Conservation (phyloP, 306 rosid species). For the Leucaena leucocephala region DNA sequence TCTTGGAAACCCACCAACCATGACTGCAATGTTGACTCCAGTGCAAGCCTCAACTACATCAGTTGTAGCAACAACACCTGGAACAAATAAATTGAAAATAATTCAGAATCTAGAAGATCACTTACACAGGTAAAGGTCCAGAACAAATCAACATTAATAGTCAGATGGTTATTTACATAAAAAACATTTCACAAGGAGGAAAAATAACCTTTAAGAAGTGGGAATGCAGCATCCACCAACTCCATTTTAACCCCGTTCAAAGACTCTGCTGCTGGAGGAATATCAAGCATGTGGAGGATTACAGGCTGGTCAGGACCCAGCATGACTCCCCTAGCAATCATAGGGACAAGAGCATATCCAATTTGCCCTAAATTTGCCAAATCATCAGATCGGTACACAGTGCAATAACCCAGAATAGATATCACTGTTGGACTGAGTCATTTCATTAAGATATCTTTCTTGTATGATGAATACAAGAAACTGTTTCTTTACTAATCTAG, state of each 20-base stretch:
- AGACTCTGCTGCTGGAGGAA: conserved; percentile 88
- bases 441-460: not conserved
- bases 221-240: conserved; percentile 93
- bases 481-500: not conserved
- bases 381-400: conserved; percentile 21
- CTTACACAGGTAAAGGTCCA: not conserved
- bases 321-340: conserved; percentile 98
- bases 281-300: conserved; percentile 93
- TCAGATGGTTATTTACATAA: not conserved
- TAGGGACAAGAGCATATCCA: conserved; percentile 97
- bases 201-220: conserved; percentile 75
- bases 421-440: not conserved
- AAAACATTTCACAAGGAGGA: not conserved
- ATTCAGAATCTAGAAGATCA: conserved; percentile 8
- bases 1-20: conserved; percentile 99
- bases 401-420: not conserved
- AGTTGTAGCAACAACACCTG: conserved; percentile 99
- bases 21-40: conserved; percentile 83
- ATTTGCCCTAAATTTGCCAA: conserved; percentile 78
- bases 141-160: not conserved
- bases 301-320: conserved; percentile 93
- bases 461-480: not conserved
- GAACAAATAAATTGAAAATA: conserved; percentile 29
- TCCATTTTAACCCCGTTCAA: conserved; percentile 94
- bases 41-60: conserved; percentile 97